Conservation (phyloP, 2,329 filamentous ascomycete species). For the Botryotinia convoluta region DNA sequence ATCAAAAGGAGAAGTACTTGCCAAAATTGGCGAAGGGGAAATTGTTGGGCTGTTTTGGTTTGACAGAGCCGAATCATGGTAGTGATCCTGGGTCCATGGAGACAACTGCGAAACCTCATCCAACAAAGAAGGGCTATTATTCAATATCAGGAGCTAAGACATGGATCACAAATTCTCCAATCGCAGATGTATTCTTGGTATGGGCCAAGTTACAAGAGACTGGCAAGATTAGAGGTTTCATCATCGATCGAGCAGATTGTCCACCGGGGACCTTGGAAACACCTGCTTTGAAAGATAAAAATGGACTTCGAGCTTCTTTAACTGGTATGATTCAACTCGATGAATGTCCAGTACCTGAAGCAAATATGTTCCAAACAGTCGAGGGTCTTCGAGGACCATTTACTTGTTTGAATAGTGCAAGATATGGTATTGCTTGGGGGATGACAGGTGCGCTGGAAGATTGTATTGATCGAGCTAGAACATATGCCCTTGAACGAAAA, state of each 20-base stretch:
- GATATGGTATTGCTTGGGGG: slow-evolving; percentile 91
- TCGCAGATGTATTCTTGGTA: slow-evolving; percentile 78
- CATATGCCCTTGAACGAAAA: slow-evolving; percentile 87
- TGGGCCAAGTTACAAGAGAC: slow-evolving; percentile 93
- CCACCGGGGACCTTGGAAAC: slow-evolving; percentile 88
- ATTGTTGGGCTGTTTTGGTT: slow-evolving; percentile 78
- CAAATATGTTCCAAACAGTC: slow-evolving; percentile 90
- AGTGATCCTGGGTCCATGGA: slow-evolving; percentile 92
- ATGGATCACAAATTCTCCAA: slow-evolving; percentile 94
- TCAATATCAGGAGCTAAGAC: slow-evolving; percentile 81
- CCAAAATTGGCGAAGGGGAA: slow-evolving; percentile 80
- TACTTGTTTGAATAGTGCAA: slow-evolving; percentile 87
- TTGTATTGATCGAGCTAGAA: slow-evolving; percentile 74
- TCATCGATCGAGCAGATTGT: slow-evolving; percentile 81
- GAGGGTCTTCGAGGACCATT: slow-evolving; percentile 89
- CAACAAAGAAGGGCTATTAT: slow-evolving; percentile 78
- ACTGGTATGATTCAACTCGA: slow-evolving; percentile 99
- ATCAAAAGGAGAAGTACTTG: slow-evolving; percentile 82
- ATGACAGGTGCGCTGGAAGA: slow-evolving; percentile 94
- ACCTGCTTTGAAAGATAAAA: slow-evolving; percentile 92
- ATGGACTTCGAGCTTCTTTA: slow-evolving; percentile 84
- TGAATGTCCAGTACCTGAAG: slow-evolving; percentile 79
- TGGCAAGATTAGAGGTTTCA: slow-evolving; percentile 90
- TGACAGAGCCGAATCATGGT: slow-evolving; percentile 91
- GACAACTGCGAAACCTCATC: slow-evolving; percentile 78